Evolutionary conservation across 139 green algal species (phyloP), one percentile per base, ranked within the genome.

Genomic region (Auxenochlorella pyrenoidosa): DNA sequence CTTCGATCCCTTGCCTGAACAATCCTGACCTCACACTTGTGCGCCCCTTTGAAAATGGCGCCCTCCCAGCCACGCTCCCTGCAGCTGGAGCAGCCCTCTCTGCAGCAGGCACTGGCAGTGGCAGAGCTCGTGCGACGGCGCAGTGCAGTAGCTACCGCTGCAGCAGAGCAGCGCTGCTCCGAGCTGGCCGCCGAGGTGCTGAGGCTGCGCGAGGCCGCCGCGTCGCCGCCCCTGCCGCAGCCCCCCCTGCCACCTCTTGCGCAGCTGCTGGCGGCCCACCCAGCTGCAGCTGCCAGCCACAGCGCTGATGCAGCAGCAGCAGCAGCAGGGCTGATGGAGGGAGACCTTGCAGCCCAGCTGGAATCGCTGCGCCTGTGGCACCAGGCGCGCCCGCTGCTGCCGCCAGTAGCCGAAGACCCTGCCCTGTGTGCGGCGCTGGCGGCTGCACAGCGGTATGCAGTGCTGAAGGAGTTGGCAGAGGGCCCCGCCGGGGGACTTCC

Each of bases 101-200:
- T 88, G 75, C 38, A n/a, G 38, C 38, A 84, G 32, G 84, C 60
- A 0, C 59, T 83, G 60, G 84, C 75, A 6, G 58, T 87, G 38
- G 63, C 65, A 16, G n/a, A 38, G 24, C 34, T 83, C 51, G 13
- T 83, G 16, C 24, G 18, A 0, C 24, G 44, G 34, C 77, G 47
- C 18, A 54, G 43, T 19, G 24, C 18, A 22, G 44, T 22, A 10
- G 84, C 84, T 2, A 51, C 40, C 0, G 22, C n/a, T 26, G 70
- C 18, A 1, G 44, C 13, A 3, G 72, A 85, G 32, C 21, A 22
- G 41, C 81, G 75, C 5, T 47, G 19, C 1, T 38, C 13, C 1
- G 32, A 43, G 32, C 72, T 86, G 30, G 78, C 81, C 40, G 24
- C 8, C 5, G 60, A 85, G 80, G 63, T 76, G 38, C 59, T 65